Percentiles rank a stretch among this genome's conserved stretches.
phyloP scores from a whole-genome alignment of 83 land plant genomes.

The Picea mariana region DNA sequence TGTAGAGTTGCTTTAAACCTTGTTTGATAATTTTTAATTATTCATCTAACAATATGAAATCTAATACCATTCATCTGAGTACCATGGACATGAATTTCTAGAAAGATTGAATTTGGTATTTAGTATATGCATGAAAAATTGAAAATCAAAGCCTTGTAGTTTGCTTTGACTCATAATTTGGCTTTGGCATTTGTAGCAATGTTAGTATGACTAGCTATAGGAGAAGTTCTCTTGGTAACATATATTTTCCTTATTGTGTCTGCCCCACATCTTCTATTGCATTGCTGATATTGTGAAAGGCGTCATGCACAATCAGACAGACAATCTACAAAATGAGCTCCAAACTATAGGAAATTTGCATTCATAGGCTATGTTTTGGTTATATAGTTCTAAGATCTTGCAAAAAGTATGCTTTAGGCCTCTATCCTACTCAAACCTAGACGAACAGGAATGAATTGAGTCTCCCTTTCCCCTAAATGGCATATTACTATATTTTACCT shows the following conservation, averaged over 20 bases:
- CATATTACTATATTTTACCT: conserved; percentile 2
- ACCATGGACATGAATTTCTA: not conserved
- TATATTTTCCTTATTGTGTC: not conserved
- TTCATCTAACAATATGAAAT: not conserved
- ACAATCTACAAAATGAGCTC: not conserved
- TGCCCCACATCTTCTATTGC: not conserved
- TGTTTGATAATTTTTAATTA: not conserved
- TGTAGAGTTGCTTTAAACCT: not conserved
- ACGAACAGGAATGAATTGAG: not conserved
- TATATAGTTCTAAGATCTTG: not conserved
- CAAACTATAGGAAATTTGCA: not conserved
- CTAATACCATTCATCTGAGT: not conserved
- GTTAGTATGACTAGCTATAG: not conserved
- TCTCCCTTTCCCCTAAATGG: not conserved
- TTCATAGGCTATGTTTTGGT: not conserved
- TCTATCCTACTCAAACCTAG: not conserved
- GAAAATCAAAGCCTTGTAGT: not conserved
- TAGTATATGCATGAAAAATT: not conserved
- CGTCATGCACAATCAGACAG: not conserved
- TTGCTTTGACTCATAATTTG: not conserved
- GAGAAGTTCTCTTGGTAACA: not conserved
- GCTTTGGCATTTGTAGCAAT: not conserved
- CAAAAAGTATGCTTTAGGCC: not conserved
- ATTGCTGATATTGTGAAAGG: not conserved
- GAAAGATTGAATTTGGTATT: not conserved